These are phyloP conservation scores for Tulasnella sp. DNA, from an alignment of 768 basidiomycete genomes.

Conservation along the genomic window DNA sequence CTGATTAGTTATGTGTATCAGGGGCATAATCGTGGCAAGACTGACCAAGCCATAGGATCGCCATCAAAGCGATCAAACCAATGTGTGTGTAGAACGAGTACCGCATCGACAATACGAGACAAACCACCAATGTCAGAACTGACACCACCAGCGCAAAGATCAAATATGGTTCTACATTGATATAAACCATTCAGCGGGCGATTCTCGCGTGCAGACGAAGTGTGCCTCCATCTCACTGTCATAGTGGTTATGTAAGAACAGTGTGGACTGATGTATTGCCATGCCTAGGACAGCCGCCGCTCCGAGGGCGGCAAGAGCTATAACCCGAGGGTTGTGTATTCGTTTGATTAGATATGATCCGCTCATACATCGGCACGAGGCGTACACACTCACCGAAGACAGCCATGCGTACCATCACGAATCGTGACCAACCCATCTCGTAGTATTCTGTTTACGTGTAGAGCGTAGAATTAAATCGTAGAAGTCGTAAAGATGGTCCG, in stretches of 20 bases:
- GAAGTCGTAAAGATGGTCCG: no score
- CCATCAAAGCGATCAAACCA: not conserved
- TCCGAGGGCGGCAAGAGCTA: not conserved
- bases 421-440: not conserved
- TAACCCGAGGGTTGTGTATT: not conserved
- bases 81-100: conserved; percentile 1
- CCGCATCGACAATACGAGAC: not conserved
- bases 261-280: not conserved
- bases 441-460: no score
- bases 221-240: conserved; percentile 5
- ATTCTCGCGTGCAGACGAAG: no score
- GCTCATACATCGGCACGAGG: not conserved
- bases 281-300: conserved; percentile 3
- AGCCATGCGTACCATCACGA: not conserved
- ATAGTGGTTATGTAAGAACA: conserved; percentile 1
- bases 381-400: not conserved
- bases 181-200: no score
- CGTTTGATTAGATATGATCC: not conserved
- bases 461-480: no score
- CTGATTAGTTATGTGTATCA: not conserved
- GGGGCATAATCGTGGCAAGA: not conserved
- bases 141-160: conserved; percentile 10
- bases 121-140: not conserved
- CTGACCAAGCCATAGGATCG: conserved; percentile 10
- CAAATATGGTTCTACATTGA: not conserved